These are phyloP conservation scores for Xylaria sp. DNA, from an alignment of 2,329 filamentous ascomycete genomes.

Conservation along the genomic window DNA sequence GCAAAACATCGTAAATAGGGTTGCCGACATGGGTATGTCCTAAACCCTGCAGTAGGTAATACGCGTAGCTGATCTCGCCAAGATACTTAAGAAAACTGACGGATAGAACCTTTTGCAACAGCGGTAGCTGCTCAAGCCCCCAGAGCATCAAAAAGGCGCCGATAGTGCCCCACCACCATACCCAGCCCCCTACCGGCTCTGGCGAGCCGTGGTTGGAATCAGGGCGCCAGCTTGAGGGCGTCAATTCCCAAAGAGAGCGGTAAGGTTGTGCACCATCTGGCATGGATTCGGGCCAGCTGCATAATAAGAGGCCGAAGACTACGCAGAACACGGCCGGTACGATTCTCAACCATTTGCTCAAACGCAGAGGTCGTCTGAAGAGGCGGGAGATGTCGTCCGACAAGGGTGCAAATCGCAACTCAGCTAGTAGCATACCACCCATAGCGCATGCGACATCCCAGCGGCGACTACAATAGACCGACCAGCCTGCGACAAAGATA, in stretches of 20 bases:
- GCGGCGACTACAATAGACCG: conserved; percentile 34
- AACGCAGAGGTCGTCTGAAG: conserved; percentile 30
- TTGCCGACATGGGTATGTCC: conserved; percentile 32
- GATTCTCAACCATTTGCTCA: conserved; percentile 32
- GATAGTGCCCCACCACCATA: conserved; percentile 37
- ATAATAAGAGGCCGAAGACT: conserved; percentile 28
- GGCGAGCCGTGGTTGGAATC: conserved; percentile 29
- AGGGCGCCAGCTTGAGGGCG: conserved; percentile 28
- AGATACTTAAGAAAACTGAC: conserved; percentile 33
- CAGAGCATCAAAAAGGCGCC: conserved; percentile 33
- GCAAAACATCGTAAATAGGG: conserved; percentile 27
- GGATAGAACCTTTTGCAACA: conserved; percentile 32
- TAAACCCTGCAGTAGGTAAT: conserved; percentile 35
- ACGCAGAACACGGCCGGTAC: conserved; percentile 31
- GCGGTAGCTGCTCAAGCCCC: conserved; percentile 34
- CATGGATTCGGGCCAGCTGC: conserved; percentile 33
- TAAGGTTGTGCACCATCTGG: conserved; percentile 32
- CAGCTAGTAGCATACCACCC: conserved; percentile 34
- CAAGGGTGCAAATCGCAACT: conserved; percentile 35
- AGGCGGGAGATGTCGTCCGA: conserved; percentile 33
- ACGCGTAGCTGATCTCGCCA: conserved; percentile 37
- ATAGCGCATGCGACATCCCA: conserved; percentile 35
- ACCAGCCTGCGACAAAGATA: conserved; percentile 32
- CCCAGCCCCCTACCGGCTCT: conserved; percentile 35
- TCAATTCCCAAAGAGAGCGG: conserved; percentile 30